These are phyloP conservation scores for Arabidopsis lyrata DNA, from an alignment of 441 rosid genomes.

Conservation along the genomic window DNA sequence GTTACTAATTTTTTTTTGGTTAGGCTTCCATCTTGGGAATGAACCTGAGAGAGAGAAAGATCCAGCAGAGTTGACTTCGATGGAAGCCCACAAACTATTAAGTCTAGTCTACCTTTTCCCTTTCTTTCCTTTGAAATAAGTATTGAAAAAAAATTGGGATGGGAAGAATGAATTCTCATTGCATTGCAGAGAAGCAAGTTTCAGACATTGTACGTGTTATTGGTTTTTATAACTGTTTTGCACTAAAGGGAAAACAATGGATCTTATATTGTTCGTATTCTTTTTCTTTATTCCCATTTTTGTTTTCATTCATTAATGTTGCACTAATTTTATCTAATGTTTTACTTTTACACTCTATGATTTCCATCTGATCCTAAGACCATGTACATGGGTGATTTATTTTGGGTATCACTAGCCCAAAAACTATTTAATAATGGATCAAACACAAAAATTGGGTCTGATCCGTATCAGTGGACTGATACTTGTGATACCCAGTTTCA, in stretches of 20 bases:
- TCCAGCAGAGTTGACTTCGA: constrained; percentile 27
- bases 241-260: constrained; percentile 11
- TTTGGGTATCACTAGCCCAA: too few relatives aligned
- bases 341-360: not conserved
- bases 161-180: constrained; percentile 17
- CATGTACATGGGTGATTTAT: too few relatives aligned
- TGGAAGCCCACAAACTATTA: constrained; percentile 8
- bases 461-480: too few relatives aligned
- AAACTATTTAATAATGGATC: too few relatives aligned
- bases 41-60: constrained; percentile 9
- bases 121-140: constrained; percentile 23
- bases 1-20: not conserved
- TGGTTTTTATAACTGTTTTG: not conserved
- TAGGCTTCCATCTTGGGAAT: constrained; percentile 37
- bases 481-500: too few relatives aligned
- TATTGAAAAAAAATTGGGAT: constrained; percentile 6
- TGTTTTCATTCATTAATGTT: not conserved
- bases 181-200: constrained; percentile 19
- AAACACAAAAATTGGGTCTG: too few relatives aligned
- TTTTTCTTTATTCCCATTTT: not conserved
- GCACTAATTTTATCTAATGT: not conserved
- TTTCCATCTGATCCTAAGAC: not conserved
- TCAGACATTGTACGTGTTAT: constrained; percentile 4
- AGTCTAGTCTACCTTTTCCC: constrained; percentile 19
- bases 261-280: not conserved